Base-by-base conservation (phyloP, 495 filamentous ascomycete species). In the Podospora comata region DNA sequence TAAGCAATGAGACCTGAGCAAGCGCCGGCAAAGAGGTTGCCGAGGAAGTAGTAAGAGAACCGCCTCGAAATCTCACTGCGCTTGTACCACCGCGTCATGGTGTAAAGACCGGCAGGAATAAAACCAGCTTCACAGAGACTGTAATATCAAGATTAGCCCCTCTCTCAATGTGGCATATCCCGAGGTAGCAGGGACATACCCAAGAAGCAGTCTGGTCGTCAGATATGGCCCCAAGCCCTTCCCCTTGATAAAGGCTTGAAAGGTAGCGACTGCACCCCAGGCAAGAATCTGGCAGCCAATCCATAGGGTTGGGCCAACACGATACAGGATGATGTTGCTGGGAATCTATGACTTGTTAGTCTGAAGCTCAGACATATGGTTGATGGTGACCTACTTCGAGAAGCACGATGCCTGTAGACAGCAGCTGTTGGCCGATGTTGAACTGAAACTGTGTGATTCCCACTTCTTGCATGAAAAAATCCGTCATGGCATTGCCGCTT, bases 61-160 rank as follows among this genome's bases (percentile, higher is more conserved):
- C 86, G 83, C 28, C 84, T 77, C 71, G 81, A 84, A 1, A 82
- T 84, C 70, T 89, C 87, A 6, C 81, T 79, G 18, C 77, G 81
- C 73, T 85, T 88, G 69, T 88, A 89, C 85, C 86, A 88, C 5
- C 81, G 82, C 0, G 86, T 86, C 27, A 88, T 78, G 27, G 85
- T 87, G 61, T 84, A 89, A 1, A 89, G 75, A 4, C 83, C 82
- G 27, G 83, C 85, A 15, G 86, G 86, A 66, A 88, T 88, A 69
- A 87, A 89, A 0, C 86, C 86, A 4, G 83, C 82, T 66, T 89
- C 87, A 57, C 82, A 82, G 7, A 75, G 65, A 23, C 75, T 70
- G n/a, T 9, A 19, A 4, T 32, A 7, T 39, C 4, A 39, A 6
- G 11, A 44, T 65, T 15, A 72, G 61, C 11, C 13, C 26, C 4